Conservation (phyloP, 495 filamentous ascomycete genomes). For the Aspergillus affinis region DNA sequence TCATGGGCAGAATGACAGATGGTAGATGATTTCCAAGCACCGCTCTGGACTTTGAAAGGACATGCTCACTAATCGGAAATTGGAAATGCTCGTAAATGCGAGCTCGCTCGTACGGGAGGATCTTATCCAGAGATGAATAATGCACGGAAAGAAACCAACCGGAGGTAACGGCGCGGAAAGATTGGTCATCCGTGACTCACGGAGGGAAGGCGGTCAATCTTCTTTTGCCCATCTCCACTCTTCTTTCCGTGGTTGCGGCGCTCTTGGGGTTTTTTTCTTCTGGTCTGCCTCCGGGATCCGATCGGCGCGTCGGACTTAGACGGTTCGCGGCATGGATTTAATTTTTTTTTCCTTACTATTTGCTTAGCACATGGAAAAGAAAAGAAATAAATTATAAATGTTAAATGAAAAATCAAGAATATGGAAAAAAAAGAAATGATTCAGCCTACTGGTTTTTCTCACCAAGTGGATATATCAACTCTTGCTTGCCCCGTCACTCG, state of each 20-base stretch:
- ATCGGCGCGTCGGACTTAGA: constrained; percentile 20
- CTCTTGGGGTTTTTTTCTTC: constrained; percentile 3
- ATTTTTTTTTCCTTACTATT: too few relatives aligned
- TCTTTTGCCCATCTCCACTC: too few relatives aligned
- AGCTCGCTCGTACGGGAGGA: too few relatives aligned
- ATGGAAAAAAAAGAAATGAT: constrained; percentile 4
- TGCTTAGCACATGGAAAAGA: constrained; percentile 10
- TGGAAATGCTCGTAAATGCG: too few relatives aligned
- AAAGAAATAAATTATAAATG: constrained; percentile 13
- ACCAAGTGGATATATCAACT: constrained; percentile 13
- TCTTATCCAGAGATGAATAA: not conserved
- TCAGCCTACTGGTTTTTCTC: constrained; percentile 1
- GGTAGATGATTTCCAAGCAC: too few relatives aligned
- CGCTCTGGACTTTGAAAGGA: too few relatives aligned
- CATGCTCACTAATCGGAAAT: too few relatives aligned
- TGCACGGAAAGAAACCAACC: not conserved
- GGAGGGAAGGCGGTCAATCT: constrained; percentile 12
- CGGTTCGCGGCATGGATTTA: constrained; percentile 4
- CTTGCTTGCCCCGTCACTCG: not conserved
- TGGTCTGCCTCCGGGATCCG: constrained; percentile 9
- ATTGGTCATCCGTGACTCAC: constrained; percentile 20
- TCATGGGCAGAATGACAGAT: too few relatives aligned
- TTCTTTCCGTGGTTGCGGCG: not conserved
- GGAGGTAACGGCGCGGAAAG: constrained; percentile 16
- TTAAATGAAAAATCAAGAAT: constrained; percentile 2